A percentile compares a stretch with the other conserved stretches of the same genome.
Evolutionary conservation across 176 grass and related monocot genomes (phyloP).

Genomic region (Oryza glumipatula): DNA sequence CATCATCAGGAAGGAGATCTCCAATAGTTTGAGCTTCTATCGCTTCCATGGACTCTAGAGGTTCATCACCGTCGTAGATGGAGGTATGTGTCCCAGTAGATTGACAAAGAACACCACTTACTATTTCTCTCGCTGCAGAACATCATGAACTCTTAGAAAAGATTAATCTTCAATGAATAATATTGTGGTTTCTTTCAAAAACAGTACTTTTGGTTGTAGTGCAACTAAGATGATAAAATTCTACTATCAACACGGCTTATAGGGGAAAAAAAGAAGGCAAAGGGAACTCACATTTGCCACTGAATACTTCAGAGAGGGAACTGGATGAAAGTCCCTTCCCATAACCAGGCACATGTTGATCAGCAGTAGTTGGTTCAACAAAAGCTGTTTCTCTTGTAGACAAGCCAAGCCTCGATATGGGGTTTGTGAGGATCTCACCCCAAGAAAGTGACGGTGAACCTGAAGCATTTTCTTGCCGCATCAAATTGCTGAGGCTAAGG

Average conservation of each 20-base stretch:
- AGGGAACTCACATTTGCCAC: constrained; percentile 54
- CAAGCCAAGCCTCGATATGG: constrained; percentile 38
- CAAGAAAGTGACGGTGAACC: constrained; percentile 36
- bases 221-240: neutral
- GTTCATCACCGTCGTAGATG: constrained; percentile 52
- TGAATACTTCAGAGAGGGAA: constrained; percentile 47
- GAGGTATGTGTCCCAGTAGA: constrained; percentile 47
- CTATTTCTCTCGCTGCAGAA: constrained; percentile 52
- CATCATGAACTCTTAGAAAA: constrained; percentile 13
- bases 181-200: neutral
- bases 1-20: constrained; percentile 74
- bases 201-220: neutral
- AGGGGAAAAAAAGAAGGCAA: constrained; percentile 13
- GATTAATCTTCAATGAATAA: constrained; percentile 5
- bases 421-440: constrained; percentile 38
- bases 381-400: constrained; percentile 37
- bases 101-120: constrained; percentile 37
- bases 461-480: constrained; percentile 38
- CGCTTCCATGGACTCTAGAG: constrained; percentile 68
- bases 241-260: neutral
- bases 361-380: constrained; percentile 32
- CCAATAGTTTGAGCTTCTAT: constrained; percentile 87
- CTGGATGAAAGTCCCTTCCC: constrained; percentile 47
- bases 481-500: constrained; percentile 42
- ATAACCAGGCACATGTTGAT: constrained; percentile 5